Base-by-base conservation (phyloP, 1,139 yeast species). In the Candida mesenterica region DNA sequence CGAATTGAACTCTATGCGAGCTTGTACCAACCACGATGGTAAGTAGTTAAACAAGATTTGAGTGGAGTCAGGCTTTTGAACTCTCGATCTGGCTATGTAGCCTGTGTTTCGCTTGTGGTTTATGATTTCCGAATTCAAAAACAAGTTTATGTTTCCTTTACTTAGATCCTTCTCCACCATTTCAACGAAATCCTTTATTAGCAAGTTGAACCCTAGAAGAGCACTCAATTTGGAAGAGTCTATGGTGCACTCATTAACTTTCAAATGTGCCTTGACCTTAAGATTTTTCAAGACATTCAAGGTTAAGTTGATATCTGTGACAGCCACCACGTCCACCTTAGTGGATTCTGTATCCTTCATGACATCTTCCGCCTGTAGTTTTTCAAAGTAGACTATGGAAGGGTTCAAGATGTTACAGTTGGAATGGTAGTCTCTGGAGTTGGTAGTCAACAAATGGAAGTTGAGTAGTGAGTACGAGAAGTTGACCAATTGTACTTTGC, bases 21-120 rank as follows among this genome's bases (percentile, higher is more conserved):
- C n/a, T n/a, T n/a, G n/a, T n/a, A 58, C 63, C 15, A 68, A 57
- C 75, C 80, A 76, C 1, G 46, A 38, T 1, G 85, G 85, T 15
- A 78, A 50, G 17, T 61, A 49, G 7, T 45, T 46, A 45, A 75
- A 75, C 2, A 73, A 14, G 15, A 49, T 44, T 1, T 57, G 54
- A 17, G 25, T 18, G 15, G 18, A 16, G 13, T 28, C 18, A 28
- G 2, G 28, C 28, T 19, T 24, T 27, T 20, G 6, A 13, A 5
- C 10, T 7, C 5, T 24, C 10, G 23, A 10, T 17, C 23, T 6
- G 6, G 9, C 22, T 6, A 19, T 19, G 9, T 6, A 19, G 9
- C 22, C 22, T 19, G 22, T 19, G 8, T 16, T 22, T 9, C 23
- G 9, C 10, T 26, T 26, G 17, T 14, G 37, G 23, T 48, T 45